Evolutionary conservation across 1,139 yeast genomes (phyloP).

Genomic region (Suhomyces bokatorum): DNA sequence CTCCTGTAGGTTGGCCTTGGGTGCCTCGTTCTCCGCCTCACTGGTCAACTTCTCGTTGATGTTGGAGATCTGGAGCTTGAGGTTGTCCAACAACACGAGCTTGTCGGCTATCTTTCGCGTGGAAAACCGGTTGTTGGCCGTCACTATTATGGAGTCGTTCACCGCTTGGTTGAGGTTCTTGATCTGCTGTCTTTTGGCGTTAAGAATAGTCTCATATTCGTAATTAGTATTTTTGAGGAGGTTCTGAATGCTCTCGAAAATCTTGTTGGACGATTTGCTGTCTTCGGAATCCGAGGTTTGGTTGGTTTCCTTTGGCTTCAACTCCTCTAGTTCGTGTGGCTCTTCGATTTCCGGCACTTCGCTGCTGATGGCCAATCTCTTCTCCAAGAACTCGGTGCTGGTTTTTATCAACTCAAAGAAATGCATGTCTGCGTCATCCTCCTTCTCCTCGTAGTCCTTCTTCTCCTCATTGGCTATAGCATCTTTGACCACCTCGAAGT

Average conservation of each 20-base stretch:
- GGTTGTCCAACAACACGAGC: slow-evolving; percentile 39
- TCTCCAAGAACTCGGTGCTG: slow-evolving; percentile 34
- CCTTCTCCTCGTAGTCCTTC: slow-evolving; percentile 16
- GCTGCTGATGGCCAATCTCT: slow-evolving; percentile 28
- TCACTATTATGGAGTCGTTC: slow-evolving; percentile 45
- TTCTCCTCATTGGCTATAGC: slow-evolving; percentile 18
- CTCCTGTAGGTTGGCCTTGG: slow-evolving; percentile 16
- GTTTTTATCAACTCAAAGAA: slow-evolving; percentile 39
- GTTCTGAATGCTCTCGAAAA: slow-evolving; percentile 45
- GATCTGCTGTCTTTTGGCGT: slow-evolving; percentile 40
- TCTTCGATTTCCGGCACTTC: slow-evolving; percentile 23
- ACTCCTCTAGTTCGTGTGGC: slow-evolving; percentile 18
- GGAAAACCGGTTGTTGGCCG: slow-evolving; percentile 46
- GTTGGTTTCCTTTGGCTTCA: slow-evolving; percentile 9
- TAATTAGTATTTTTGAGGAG: slow-evolving; percentile 39
- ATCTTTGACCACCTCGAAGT: slow-evolving; percentile 68
- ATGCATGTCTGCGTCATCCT: slow-evolving; percentile 23
- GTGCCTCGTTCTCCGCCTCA: slow-evolving; percentile 28
- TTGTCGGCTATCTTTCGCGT: slow-evolving; percentile 42
- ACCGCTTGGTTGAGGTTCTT: slow-evolving; percentile 38
- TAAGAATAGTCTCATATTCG: slow-evolving; percentile 43
- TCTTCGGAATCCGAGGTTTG: slow-evolving; percentile 13
- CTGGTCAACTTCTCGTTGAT: slow-evolving; percentile 37
- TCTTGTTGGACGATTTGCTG: slow-evolving; percentile 28
- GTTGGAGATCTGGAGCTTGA: slow-evolving; percentile 47